Evolutionary conservation across 768 basidiomycete genomes (phyloP), one percentile per base, ranked within the genome.

Genomic region (Kondoa malvinella): DNA sequence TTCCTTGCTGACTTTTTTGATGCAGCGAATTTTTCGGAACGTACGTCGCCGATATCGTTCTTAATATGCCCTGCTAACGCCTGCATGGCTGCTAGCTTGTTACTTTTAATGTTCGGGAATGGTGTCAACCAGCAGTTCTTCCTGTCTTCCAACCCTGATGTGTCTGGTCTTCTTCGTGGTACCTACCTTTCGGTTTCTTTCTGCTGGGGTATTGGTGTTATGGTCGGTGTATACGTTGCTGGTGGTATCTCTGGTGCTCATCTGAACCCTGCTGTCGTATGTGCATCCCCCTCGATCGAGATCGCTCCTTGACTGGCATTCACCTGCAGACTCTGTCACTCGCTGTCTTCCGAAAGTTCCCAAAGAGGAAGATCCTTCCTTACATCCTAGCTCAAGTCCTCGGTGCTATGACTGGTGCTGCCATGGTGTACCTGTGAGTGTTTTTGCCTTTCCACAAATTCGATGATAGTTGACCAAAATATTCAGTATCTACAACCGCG

Each of bases 161-260:
- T 68, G n/a, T 68, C 67, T 25, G 56, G 56, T n/a, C 32, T 66
- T 32, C 33, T 63, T 21, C 64, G 57, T 56, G 68, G 68, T 58
- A 56, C 65, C 25, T 69, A 69, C 68, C 68, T 69, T 57, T 69
- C 68, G 29, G 60, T 69, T 27, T 66, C 64, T 26, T 65, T 67
- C 50, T 63, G 40, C 21, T 66, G 67, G 67, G 67, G 67, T 66
- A 68, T 68, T 34, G 67, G 67, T 68, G 67, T 69, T 58, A 31
- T 67, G 40, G 57, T 59, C 56, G 68, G 68, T 67, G 68, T 69
- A 3, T 69, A 69, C 32, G 56, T 66, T 32, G 40, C 68, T 57
- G 66, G 66, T 69, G 64, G 66, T 69, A 66, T 69, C 33, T 69
- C 68, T 69, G 68, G 68, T 57, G 68, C 4, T 15, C 68, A 69